Conservation (phyloP, 768 basidiomycete genomes). For the Tremella fuciformis region DNA sequence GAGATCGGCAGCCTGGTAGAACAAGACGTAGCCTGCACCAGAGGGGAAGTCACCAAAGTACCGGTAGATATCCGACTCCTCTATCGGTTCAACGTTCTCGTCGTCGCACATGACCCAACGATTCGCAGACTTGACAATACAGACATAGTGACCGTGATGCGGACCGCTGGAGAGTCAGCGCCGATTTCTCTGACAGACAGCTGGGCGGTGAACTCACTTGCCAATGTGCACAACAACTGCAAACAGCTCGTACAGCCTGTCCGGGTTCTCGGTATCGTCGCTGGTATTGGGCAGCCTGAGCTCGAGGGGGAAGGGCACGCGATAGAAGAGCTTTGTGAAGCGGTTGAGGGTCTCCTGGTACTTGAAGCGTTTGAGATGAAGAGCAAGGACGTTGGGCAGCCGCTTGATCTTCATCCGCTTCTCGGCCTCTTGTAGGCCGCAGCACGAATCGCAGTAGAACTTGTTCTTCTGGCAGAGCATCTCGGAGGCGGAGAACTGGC, state of each 20-base stretch:
- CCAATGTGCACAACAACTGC: conserved; percentile 99
- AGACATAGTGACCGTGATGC: conserved; percentile 97
- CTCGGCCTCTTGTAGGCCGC: conserved; percentile 95
- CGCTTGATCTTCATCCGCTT: conserved; percentile 99
- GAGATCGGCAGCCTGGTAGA: conserved; percentile 91
- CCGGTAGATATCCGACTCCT: conserved; percentile 82
- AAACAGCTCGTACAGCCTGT: conserved; percentile 88
- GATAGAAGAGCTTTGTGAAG: conserved; percentile 93
- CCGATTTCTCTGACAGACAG: conserved; percentile 8
- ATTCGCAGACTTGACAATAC: conserved; percentile 80
- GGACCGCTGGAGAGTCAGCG: conserved; percentile 66
- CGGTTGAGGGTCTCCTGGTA: conserved; percentile 87
- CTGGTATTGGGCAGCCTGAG: conserved; percentile 95
- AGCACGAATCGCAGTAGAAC: conserved; percentile 96
- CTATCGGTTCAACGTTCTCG: conserved; percentile 80
- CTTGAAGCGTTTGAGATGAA: conserved; percentile 98
- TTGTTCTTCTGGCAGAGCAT: conserved; percentile 98
- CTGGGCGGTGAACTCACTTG: conserved; percentile 65
- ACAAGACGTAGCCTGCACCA: conserved; percentile 92
- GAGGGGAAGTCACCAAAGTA: conserved; percentile 82
- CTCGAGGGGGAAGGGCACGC: conserved; percentile 93
- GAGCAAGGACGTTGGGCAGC: conserved; percentile 87
- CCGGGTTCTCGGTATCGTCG: conserved; percentile 86
- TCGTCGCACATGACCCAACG: conserved; percentile 94
- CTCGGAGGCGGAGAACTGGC: conserved; percentile 95